Percentiles rank a stretch among this genome's conserved stretches.
These are phyloP conservation scores for Alternaria sp. DNA, from an alignment of 2,329 filamentous ascomycete species.

Conservation along the genomic window DNA sequence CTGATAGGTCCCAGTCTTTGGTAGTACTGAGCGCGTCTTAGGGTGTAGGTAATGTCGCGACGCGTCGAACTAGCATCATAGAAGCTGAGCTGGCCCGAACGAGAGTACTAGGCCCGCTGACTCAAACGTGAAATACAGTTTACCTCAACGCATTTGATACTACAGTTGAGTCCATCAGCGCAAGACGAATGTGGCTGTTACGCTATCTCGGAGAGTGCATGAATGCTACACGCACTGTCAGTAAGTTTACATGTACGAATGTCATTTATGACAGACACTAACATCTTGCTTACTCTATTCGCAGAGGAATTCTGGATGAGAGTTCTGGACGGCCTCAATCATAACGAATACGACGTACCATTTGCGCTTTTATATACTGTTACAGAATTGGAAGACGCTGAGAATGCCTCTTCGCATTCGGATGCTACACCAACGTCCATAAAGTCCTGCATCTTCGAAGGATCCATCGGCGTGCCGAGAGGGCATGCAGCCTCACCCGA, in stretches of 20 bases:
- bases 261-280: background rate
- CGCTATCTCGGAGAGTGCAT: constrained; percentile 51
- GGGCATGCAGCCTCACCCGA: constrained; percentile 42
- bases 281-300: background rate
- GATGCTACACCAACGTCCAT: constrained; percentile 36
- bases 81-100: background rate
- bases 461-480: constrained; percentile 44
- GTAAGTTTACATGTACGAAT: background rate
- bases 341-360: constrained; percentile 45
- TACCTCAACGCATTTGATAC: constrained; percentile 51
- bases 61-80: background rate
- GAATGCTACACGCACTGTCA: constrained; percentile 39
- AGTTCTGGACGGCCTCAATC: constrained; percentile 59
- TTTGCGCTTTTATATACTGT: constrained; percentile 49
- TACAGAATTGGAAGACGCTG: constrained; percentile 38
- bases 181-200: constrained; percentile 52
- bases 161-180: constrained; percentile 51
- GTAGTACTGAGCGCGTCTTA: constrained; percentile 47
- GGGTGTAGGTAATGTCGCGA: constrained; percentile 30
- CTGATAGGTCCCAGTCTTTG: constrained; percentile 48
- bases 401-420: constrained; percentile 34
- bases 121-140: constrained; percentile 2
- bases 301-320: constrained; percentile 57
- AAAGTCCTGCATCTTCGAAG: constrained; percentile 45
- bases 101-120: constrained; percentile 30